Evolutionary conservation across 2,329 filamentous ascomycete genomes (phyloP).

Genomic region (Aspergillus brunneoviolaceus): DNA sequence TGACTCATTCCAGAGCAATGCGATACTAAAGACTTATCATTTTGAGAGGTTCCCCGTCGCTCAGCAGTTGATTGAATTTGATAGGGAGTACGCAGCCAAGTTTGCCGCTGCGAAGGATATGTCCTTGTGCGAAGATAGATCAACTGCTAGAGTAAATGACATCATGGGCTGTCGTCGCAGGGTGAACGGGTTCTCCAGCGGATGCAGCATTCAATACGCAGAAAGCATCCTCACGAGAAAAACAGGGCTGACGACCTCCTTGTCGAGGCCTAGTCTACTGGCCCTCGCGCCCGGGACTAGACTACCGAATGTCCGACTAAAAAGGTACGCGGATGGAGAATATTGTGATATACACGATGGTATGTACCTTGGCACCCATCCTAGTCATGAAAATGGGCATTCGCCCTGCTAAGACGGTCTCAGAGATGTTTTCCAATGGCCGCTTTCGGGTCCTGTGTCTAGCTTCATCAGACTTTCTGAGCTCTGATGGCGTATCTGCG

Average conservation of each 20-base stretch:
- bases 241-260: constrained; percentile 17
- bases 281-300: constrained; percentile 31
- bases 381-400: too few relatives aligned
- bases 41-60: too few relatives aligned
- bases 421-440: constrained; percentile 35
- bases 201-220: constrained; percentile 37
- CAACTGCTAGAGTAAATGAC: too few relatives aligned
- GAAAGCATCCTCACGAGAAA: constrained; percentile 19
- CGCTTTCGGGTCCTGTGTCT: constrained; percentile 35
- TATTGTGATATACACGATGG: constrained; percentile 36
- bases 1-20: too few relatives aligned
- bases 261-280: background rate
- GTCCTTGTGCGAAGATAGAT: too few relatives aligned
- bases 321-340: constrained; percentile 36
- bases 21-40: too few relatives aligned
- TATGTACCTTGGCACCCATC: constrained; percentile 9
- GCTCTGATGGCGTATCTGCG: constrained; percentile 24
- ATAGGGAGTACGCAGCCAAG: too few relatives aligned
- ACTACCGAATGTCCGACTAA: constrained; percentile 31
- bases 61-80: too few relatives aligned
- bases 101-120: too few relatives aligned
- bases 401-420: background rate
- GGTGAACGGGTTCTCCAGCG: constrained; percentile 37
- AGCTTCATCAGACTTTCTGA: constrained; percentile 31
- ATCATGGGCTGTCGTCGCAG: constrained; percentile 7